Evolutionary conservation across 352 stramenopile species (phyloP), one percentile per base, ranked within the genome.

Genomic region (Pythium rishiriense): DNA sequence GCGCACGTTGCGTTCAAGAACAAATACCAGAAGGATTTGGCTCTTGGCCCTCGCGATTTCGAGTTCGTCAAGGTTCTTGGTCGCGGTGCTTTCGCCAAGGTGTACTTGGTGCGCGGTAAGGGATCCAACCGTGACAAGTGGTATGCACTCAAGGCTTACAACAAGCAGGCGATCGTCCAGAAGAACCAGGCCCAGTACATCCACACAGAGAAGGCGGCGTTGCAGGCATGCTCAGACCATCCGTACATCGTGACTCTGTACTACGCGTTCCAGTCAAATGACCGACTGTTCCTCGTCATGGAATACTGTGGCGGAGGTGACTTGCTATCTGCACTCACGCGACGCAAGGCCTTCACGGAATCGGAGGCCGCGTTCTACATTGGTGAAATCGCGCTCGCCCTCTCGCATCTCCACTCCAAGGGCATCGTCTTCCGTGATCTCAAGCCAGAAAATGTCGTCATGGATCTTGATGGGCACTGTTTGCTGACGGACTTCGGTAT

Each of bases 141-240:
- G 80, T 95, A 92, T 62, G 86, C 86, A 3, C 69, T 95, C 4
- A 95, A 95, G 67, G 86, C 83, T 31, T 93, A 93, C 78, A 95
- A 95, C 75, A 95, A 95, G 60, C 83, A 93, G 58, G 81, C 83
- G 26, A 93, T 95, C 55, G 81, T 95, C 22, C 83, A 93, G 64
- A 95, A 95, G 80, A 93, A 95, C 68, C 84, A 93, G 62, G 86
- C 83, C 26, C 83, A 93, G 73, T 93, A 95, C 71, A 95, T 93
- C 47, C 79, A 91, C 61, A 93, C 86, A 57, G 86, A 95, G 65
- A 92, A 93, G 62, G 81, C 81, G 47, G 81, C 83, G 22, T 66
- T 95, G 33, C 86, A 93, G 62, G 86, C 84, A 14, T 94, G 83
- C 58, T 90, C 81, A 28, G 86, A 95, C 67, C 86, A 95, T 62